Evolutionary conservation across 2,329 filamentous ascomycete species (phyloP).

Genomic region (Pseudogymnoascus sp.): DNA sequence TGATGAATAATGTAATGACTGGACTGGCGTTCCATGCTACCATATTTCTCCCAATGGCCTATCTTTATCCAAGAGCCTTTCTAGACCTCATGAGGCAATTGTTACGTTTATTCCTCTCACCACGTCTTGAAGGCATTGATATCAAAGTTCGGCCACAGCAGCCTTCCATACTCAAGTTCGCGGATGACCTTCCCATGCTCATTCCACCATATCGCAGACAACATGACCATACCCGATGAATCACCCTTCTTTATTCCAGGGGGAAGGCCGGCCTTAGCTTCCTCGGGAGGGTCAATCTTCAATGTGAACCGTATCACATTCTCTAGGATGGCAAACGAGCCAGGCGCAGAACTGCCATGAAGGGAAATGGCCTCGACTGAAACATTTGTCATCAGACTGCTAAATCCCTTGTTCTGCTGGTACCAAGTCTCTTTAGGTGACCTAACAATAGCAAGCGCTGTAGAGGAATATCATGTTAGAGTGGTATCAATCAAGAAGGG

Average conservation of each 20-base stretch:
- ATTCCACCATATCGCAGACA: not conserved
- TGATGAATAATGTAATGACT: not conserved
- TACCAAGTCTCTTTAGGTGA: not conserved
- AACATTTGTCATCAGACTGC: not conserved
- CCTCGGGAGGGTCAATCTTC: slow-evolving; percentile 5
- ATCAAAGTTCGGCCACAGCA: not conserved
- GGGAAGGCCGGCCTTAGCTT: not conserved
- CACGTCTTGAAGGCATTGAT: not conserved
- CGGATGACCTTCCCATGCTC: not conserved
- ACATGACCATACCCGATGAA: not conserved
- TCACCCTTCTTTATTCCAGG: slow-evolving; percentile 11
- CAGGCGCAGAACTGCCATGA: slow-evolving; percentile 10
- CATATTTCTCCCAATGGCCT: not conserved
- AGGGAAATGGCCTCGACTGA: slow-evolving; percentile 2
- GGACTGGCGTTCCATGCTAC: not conserved
- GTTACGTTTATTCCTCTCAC: not conserved
- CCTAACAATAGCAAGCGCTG: not conserved
- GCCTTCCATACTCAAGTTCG: not conserved
- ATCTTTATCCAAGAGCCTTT: not conserved
- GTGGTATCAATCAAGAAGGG: not conserved
- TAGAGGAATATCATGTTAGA: not conserved
- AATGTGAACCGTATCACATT: slow-evolving; percentile 12
- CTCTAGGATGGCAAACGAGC: slow-evolving; percentile 11
- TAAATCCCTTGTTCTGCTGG: not conserved
- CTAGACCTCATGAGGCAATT: not conserved